Base-by-base conservation (phyloP, 257 asterid species). In the Capsicum rhomboideum region DNA sequence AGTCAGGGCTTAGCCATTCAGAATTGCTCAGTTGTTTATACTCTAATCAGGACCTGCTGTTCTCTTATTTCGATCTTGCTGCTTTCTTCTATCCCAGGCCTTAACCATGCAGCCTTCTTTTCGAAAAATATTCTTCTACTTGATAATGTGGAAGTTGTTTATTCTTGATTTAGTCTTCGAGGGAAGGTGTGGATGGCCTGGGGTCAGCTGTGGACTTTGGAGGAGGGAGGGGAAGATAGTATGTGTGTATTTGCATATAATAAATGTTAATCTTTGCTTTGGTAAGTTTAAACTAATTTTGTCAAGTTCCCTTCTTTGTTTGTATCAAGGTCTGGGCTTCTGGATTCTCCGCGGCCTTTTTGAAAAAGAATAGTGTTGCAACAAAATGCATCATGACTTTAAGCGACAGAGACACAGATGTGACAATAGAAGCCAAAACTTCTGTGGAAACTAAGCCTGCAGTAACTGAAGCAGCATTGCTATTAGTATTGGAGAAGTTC, bases 271-370 rank as follows among this genome's bases (percentile, higher is more conserved):
- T 72, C 53, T 42, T n/a, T 74, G 23, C n/a, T 14, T 14, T 74
- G 23, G n/a, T 46, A 74, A 46, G 21, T 5, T 42, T 46, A 13
- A 23, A 49, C 49, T 59, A 80, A 58, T 23, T n/a, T 59, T 61
- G n/a, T 72, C 80, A 42, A 82, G 50, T 82, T 54, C 72, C 40
- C 20, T 26, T 67, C 8, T 82, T 79, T 56, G 44, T 34, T 37
- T 82, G 20, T 58, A 8, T 89, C 54, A 82, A 96, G 99, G 98
- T 96, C 46, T 96, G 93, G 90, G 99, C 98, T 44, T 94, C 94
- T 31, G 98, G 99, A 71, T 96, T 96, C 86, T 93, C 98, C 72
- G 98, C 98, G 46, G 99, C 98, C 31, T 92, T 96, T 80, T 83
- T 96, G 86, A 96, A 96, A 90, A 96, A 96, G 87, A 89, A 87